A percentile compares a stretch with the other conserved stretches of the same genome.
phyloP scores from a whole-genome alignment of 306 rosid genomes.

The Prinsepia uniflora region DNA sequence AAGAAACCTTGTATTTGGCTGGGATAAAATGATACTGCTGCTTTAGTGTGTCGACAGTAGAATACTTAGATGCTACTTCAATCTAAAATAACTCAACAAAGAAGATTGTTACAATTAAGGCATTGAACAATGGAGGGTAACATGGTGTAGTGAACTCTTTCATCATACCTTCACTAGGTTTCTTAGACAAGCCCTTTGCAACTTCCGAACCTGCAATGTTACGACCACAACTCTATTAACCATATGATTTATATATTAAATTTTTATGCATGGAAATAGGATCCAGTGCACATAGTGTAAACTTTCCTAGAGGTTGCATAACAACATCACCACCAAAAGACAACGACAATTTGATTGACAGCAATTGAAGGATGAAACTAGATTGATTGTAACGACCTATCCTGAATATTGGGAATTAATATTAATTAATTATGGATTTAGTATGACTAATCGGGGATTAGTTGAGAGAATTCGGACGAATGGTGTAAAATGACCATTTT shows the following conservation, averaged over 20 bases:
- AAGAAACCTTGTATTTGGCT: slow-evolving; percentile 63
- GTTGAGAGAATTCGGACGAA: no score
- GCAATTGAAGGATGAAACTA: background rate
- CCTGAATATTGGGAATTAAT: no score
- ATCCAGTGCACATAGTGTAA: background rate
- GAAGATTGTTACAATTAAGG: slow-evolving; percentile 3
- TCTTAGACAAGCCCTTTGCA: slow-evolving; percentile 82
- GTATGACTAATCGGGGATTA: no score
- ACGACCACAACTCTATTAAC: slow-evolving; percentile 12
- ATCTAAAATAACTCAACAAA: slow-evolving; percentile 48
- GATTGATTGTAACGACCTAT: no score
- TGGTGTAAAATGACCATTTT: no score
- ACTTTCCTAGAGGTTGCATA: background rate
- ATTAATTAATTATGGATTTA: no score
- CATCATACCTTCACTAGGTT: slow-evolving; percentile 82
- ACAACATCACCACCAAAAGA: background rate
- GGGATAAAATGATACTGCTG: slow-evolving; percentile 76
- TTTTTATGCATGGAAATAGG: no score
- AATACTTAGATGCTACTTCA: slow-evolving; percentile 82
- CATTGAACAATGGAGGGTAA: background rate
- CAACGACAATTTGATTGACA: background rate
- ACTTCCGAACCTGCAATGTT: slow-evolving; percentile 71
- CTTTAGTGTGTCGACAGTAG: slow-evolving; percentile 85
- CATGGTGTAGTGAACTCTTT: background rate
- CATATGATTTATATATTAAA: background rate